Base-by-base conservation (phyloP, 306 rosid species). In the Fagus sylvatica region DNA sequence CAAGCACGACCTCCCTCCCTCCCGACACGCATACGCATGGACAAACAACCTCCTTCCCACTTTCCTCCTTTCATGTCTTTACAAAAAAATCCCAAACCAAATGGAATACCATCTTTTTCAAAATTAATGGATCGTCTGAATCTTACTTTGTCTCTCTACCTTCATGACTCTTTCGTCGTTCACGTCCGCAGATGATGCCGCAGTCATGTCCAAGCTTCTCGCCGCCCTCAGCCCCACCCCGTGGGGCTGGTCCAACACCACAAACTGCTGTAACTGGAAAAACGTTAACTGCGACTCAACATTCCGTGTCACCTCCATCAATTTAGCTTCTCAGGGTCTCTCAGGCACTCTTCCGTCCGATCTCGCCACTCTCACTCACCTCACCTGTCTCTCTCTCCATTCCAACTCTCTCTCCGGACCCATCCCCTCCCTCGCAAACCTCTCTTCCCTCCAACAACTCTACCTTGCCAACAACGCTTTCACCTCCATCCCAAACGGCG, bases 291-390 rank as follows among this genome's bases (percentile, higher is more conserved):
- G 98, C 74, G 93, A 86, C 64, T 6, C 51, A 4, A 79, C 90
- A 0, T 57, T 55, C 71, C 86, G 90, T 13, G 97, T 94, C 30
- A 85, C 78, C 80, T 7, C 75, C 80, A 87, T 94, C 67, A 66
- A 54, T 81, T 75, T 90, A 5, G 72, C 74, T 16, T 78, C 88
- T 0, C 36, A 40, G 4, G 80, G 85, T 3, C 92, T 94, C 82
- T 70, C 88, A 40, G 98, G 98, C 6, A 60, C 84, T 0, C 91
- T 92, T 2, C 97, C 97, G 37, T 67, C 92, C 11, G 87, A 90
- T 82, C 88, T 94, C 13, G 86, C 80, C 74, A 60, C 91, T 36
- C 93, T 94, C 69, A 46, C 93, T 1, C 81, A 76, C 34, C 93
- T 94, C 79, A 70, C 85, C 40, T 1, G 76, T 0, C 88, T 94